A percentile compares a stretch with the other conserved stretches of the same genome.
These are phyloP conservation scores for Tephrocybe rancida DNA, from an alignment of 768 basidiomycete species.

Conservation along the genomic window DNA sequence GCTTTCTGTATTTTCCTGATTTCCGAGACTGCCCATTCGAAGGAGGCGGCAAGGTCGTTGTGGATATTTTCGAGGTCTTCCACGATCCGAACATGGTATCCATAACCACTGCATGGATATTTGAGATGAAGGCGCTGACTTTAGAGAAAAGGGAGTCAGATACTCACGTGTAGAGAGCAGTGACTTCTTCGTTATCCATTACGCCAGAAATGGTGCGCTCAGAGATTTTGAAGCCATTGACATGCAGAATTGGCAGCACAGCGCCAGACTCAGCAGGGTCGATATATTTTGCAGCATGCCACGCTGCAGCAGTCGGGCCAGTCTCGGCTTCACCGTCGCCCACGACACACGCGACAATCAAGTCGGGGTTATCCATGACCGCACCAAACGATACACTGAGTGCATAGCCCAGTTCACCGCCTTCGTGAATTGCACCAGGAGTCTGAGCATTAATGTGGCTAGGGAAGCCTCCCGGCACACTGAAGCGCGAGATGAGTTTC, in stretches of 20 bases:
- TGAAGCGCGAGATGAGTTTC: slow-evolving; percentile 74
- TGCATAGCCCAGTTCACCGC: slow-evolving; percentile 89
- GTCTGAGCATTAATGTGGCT: slow-evolving; percentile 83
- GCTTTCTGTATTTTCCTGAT: slow-evolving; percentile 79
- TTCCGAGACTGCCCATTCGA: slow-evolving; percentile 80
- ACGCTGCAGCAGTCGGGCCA: slow-evolving; percentile 77
- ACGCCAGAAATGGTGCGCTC: slow-evolving; percentile 88
- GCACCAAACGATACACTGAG: slow-evolving; percentile 85
- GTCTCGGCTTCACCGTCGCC: slow-evolving; percentile 90
- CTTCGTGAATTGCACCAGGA: slow-evolving; percentile 91
- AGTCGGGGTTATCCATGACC: slow-evolving; percentile 89
- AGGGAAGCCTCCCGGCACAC: slow-evolving; percentile 83
- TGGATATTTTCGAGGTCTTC: slow-evolving; percentile 69
- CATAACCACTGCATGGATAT: slow-evolving; percentile 58
- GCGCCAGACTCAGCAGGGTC: slow-evolving; percentile 90
- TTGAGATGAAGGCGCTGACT: not conserved
- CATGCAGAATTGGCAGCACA: slow-evolving; percentile 87
- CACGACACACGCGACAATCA: slow-evolving; percentile 79
- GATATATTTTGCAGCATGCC: slow-evolving; percentile 89
- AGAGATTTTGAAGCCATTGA: slow-evolving; percentile 90
- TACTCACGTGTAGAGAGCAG: slow-evolving; percentile 68
- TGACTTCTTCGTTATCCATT: slow-evolving; percentile 88
- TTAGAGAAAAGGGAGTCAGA: not conserved
- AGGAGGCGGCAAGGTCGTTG: slow-evolving; percentile 75
- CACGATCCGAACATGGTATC: slow-evolving; percentile 88